Percentiles rank a stretch among this genome's conserved stretches.
These are phyloP conservation scores for Pseudotsuga menziesii DNA, from an alignment of 75 land plant species.

Conservation along the genomic window DNA sequence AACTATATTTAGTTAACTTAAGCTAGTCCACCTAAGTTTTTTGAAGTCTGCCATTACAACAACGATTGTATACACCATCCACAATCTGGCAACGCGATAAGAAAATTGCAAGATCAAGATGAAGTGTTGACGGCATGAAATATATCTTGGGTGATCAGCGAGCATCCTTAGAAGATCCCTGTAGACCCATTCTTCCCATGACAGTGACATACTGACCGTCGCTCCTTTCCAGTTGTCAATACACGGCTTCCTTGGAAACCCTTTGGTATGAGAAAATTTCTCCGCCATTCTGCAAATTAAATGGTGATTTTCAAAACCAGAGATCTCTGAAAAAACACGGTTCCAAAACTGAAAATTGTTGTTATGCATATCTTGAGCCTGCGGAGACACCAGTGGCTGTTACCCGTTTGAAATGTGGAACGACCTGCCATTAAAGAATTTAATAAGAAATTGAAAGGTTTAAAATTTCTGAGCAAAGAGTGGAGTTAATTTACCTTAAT, in stretches of 20 bases:
- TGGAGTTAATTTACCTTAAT: conserved; percentile 27
- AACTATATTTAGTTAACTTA: too few relatives aligned
- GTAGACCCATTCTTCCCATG: conserved; percentile 5
- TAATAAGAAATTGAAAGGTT: background rate
- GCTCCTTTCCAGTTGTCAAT: conserved; percentile 6
- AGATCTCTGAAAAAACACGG: too few relatives aligned
- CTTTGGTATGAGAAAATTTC: conserved; percentile 17
- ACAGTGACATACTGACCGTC: conserved; percentile 11
- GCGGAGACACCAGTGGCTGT: background rate
- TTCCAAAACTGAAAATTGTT: too few relatives aligned
- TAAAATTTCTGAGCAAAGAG: background rate
- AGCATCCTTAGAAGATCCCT: conserved; percentile 11
- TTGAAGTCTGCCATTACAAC: too few relatives aligned
- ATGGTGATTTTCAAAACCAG: background rate
- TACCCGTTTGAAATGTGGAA: conserved; percentile 18
- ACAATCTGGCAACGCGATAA: too few relatives aligned
- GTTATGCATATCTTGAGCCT: conserved; percentile 37
- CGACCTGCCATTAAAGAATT: conserved; percentile 7
- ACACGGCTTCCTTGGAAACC: conserved; percentile 9
- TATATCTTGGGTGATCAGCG: conserved; percentile 11
- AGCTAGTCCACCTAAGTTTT: too few relatives aligned
- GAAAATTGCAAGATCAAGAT: too few relatives aligned
- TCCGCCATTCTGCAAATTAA: conserved; percentile 13
- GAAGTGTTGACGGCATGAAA: background rate
- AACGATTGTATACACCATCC: too few relatives aligned